phyloP scores from a whole-genome alignment of 352 stramenopile species.

The Phytophthora macrochlamydospora region DNA sequence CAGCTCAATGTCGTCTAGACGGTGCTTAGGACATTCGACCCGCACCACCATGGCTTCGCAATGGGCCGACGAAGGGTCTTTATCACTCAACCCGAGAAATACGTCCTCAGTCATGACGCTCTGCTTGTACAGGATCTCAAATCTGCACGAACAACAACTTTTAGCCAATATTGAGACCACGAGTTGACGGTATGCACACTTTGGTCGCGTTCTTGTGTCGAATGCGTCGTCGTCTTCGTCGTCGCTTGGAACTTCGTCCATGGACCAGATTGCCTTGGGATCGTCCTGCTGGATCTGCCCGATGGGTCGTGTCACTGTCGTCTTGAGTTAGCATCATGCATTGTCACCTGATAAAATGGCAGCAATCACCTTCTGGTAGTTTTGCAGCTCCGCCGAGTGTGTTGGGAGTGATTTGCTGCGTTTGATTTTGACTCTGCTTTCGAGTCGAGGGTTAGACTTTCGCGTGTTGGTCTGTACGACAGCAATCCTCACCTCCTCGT shows the following conservation, averaged over 20 bases:
- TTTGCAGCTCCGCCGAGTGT: constrained; percentile 30
- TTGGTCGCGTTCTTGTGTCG: constrained; percentile 56
- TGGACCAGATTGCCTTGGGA: constrained; percentile 74
- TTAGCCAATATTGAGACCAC: neutral
- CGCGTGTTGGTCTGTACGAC: neutral
- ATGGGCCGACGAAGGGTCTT: constrained; percentile 80
- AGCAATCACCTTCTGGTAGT: constrained; percentile 36
- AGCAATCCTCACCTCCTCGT: constrained; percentile 24
- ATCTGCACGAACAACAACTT: constrained; percentile 35
- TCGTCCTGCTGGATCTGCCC: constrained; percentile 69
- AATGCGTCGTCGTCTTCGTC: constrained; percentile 75
- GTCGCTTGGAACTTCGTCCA: constrained; percentile 73
- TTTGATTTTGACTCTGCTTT: constrained; percentile 13
- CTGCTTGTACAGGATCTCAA: constrained; percentile 88
- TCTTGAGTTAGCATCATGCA: neutral
- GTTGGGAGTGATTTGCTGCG: constrained; percentile 25
- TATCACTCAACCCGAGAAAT: constrained; percentile 82
- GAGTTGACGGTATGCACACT: constrained; percentile 30
- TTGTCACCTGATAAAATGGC: no score
- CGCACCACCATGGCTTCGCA: constrained; percentile 85
- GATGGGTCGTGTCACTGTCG: constrained; percentile 62
- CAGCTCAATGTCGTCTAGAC: constrained; percentile 75
- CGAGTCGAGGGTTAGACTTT: neutral
- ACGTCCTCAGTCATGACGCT: constrained; percentile 87
- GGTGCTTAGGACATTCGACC: constrained; percentile 68